Percentiles rank a stretch among this genome's conserved stretches.
Conservation (phyloP, 495 filamentous ascomycete species). For the Echria macrotheca region DNA sequence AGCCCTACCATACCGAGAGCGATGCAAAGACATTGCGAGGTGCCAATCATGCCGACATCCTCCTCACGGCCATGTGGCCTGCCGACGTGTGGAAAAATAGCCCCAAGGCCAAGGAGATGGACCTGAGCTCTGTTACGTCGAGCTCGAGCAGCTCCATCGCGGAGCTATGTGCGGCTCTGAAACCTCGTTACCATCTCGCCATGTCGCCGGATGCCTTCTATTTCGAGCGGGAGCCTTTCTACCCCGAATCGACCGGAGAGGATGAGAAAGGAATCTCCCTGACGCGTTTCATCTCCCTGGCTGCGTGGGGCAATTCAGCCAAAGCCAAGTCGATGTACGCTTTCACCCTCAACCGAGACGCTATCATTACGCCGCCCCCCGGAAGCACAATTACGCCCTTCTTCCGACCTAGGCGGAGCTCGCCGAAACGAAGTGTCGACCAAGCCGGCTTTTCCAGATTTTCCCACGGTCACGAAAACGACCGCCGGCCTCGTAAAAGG, state of each 20-base stretch:
- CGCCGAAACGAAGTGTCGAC: conserved; percentile 56
- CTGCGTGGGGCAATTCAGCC: conserved; percentile 61
- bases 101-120: conserved; percentile 35
- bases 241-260: conserved; percentile 45
- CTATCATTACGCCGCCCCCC: conserved; percentile 50
- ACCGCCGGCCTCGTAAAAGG: conserved; percentile 53
- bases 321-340: conserved; percentile 89
- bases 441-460: conserved; percentile 60
- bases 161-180: conserved; percentile 68
- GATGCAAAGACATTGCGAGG: conserved; percentile 71
- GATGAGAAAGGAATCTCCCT: conserved; percentile 46
- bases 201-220: conserved; percentile 56
- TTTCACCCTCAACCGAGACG: conserved; percentile 66
- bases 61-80: conserved; percentile 85
- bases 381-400: conserved; percentile 72
- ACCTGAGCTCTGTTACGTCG: conserved; percentile 43
- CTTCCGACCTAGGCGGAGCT: conserved; percentile 15
- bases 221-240: conserved; percentile 92
- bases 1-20: conserved; percentile 64
- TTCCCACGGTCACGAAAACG: conserved; percentile 52
- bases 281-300: conserved; percentile 86
- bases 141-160: conserved; percentile 50
- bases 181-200: conserved; percentile 86
- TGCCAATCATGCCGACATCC: conserved; percentile 71
- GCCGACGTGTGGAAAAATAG: conserved; percentile 55